Base-by-base conservation (phyloP, 2,329 filamentous ascomycete genomes). In the Didymosphaeria variabile region DNA sequence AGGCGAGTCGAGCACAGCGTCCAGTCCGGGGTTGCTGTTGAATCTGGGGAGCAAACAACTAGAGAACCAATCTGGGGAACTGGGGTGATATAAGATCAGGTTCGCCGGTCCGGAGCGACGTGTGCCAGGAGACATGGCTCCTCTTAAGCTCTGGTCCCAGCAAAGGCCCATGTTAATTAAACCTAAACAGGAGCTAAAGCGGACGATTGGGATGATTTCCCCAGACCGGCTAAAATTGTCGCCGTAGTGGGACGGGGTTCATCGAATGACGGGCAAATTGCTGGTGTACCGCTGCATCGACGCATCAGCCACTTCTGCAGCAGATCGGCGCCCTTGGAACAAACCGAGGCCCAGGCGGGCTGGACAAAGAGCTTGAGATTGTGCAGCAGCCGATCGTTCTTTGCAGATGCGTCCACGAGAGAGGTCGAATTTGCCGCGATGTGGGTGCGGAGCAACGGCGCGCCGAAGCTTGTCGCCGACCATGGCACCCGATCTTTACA, bases 201-300 rank as follows among this genome's bases (percentile, higher is more conserved):
- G 66, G 68, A 58, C 68, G 71, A 73, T 65, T 73, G 66, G 69
- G 69, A 65, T 66, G 61, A 59, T 72, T 67, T 53, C 66, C 68
- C 68, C 73, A 73, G 61, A 67, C 71, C 73, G 73, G 75, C 68
- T 77, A 74, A 77, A 77, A 69, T 60, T 68, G 59, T 61, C 67
- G 46, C 67, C 68, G 64, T 62, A 64, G 64, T 55, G 3, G 64
- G 60, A 56, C 59, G 63, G 69, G 66, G 67, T 66, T 36, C 31
- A 71, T 69, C 63, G 63, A 69, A 59, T 66, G 67, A 64, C 68
- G 60, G 66, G 65, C 65, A 45, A 26, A 3, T 12, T 42, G 36
- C 45, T 38, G 46, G 45, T 44, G 38, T 34, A 45, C 65, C 65
- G 47, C 52, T 47, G 51, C 62, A 57, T 60, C 46, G 51, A 63